phyloP scores from a whole-genome alignment of 352 stramenopile genomes.

The Phytophthora brassicae region DNA sequence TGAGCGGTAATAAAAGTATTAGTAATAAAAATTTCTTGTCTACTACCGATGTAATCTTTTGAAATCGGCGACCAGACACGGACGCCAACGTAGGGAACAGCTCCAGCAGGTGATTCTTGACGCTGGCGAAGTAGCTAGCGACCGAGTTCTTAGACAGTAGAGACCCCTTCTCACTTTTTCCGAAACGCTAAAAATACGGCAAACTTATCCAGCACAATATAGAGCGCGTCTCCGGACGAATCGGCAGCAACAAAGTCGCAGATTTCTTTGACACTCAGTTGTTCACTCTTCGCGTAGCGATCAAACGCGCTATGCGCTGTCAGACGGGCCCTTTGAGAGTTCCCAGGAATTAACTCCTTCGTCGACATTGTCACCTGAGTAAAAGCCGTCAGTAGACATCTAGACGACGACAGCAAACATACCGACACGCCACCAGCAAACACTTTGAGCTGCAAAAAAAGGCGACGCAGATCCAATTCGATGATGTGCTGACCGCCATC shows the following conservation, averaged over 20 bases:
- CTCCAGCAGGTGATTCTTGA: conserved; percentile 9
- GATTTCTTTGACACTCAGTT: background rate
- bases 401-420: no score
- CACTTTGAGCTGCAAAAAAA: no score
- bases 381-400: no score
- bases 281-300: background rate
- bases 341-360: background rate
- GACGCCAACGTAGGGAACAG: background rate
- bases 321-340: background rate
- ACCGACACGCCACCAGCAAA: no score
- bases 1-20: no score
- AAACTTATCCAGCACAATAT: conserved; percentile 13
- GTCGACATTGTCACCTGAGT: conserved; percentile 2
- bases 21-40: no score
- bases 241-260: background rate
- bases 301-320: background rate
- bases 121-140: conserved; percentile 8
- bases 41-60: conserved; percentile 13
- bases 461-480: no score
- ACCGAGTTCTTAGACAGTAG: conserved; percentile 7
- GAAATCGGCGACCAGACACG: background rate
- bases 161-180: background rate
- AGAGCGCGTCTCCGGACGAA: background rate
- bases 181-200: conserved; percentile 5
- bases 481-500: no score